Conservation (phyloP, 306 rosid genomes). For the Crataegus laevigata region DNA sequence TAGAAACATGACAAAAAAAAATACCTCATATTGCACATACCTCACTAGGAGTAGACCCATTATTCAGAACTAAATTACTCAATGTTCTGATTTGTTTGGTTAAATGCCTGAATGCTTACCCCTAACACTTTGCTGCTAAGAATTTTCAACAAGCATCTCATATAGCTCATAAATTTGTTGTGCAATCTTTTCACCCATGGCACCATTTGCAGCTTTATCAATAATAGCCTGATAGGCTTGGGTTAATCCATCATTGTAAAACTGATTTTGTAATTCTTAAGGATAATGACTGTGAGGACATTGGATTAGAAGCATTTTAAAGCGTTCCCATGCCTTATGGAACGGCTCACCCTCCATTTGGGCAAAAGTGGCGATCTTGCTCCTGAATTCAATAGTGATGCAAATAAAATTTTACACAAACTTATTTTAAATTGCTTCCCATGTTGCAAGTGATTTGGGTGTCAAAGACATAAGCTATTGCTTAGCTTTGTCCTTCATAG, state of each 20-base stretch:
- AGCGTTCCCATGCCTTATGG: too few species aligned
- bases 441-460: neutral
- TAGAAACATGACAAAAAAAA: neutral
- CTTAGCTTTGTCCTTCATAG: neutral
- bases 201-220: too few species aligned
- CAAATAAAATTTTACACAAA: neutral
- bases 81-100: neutral
- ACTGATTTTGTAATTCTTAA: too few species aligned
- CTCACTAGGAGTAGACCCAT: neutral
- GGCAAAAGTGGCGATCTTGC: neutral
- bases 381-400: neutral
- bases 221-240: too few species aligned
- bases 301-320: too few species aligned
- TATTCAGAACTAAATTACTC: neutral
- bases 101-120: too few species aligned
- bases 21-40: neutral
- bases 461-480: neutral
- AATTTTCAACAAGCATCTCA: too few species aligned
- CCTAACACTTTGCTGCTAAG: too few species aligned
- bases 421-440: neutral
- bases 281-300: too few species aligned
- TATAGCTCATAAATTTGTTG: too few species aligned
- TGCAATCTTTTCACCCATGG: too few species aligned
- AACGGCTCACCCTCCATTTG: neutral
- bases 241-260: too few species aligned